A percentile compares a stretch with the other conserved stretches of the same genome.
phyloP scores from a whole-genome alignment of 140 eudicot species.

The Erigeron philadelphicus region DNA sequence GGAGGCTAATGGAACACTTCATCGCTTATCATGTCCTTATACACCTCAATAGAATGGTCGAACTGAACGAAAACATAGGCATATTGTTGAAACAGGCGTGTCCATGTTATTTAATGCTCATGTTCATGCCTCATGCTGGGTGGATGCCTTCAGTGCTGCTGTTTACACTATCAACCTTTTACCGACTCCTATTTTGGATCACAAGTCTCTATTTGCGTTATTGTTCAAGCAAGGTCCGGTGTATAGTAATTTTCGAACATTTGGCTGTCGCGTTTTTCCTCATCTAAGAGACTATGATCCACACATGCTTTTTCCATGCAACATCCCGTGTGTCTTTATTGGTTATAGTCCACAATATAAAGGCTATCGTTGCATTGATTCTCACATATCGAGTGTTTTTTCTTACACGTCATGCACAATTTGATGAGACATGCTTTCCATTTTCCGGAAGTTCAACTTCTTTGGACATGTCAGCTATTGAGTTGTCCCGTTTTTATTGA shows the following conservation, averaged over 20 bases:
- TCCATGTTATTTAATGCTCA: conserved; percentile 5
- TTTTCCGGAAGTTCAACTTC: not conserved
- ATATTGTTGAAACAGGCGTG: not conserved
- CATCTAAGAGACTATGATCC: not conserved
- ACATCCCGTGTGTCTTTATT: not conserved
- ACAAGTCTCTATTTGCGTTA: not conserved
- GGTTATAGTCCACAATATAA: not conserved
- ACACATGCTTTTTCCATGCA: not conserved
- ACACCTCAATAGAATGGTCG: not conserved
- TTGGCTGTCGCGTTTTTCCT: not conserved
- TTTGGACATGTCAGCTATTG: not conserved
- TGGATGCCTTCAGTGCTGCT: not conserved
- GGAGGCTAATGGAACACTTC: not conserved
- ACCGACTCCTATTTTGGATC: not conserved
- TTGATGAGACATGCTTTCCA: not conserved
- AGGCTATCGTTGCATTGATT: not conserved
- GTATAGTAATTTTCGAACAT: not conserved
- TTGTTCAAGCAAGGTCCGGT: not conserved
- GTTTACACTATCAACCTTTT: not conserved
- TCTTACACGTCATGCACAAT: not conserved
- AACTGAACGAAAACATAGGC: not conserved
- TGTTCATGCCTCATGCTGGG: not conserved
- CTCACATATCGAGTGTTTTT: not conserved
- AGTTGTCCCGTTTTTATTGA: not conserved
- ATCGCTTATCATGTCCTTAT: not conserved